Evolutionary conservation across 1,139 yeast species (phyloP), one percentile per base, ranked within the genome.

Genomic region (Kazachstania sp.): DNA sequence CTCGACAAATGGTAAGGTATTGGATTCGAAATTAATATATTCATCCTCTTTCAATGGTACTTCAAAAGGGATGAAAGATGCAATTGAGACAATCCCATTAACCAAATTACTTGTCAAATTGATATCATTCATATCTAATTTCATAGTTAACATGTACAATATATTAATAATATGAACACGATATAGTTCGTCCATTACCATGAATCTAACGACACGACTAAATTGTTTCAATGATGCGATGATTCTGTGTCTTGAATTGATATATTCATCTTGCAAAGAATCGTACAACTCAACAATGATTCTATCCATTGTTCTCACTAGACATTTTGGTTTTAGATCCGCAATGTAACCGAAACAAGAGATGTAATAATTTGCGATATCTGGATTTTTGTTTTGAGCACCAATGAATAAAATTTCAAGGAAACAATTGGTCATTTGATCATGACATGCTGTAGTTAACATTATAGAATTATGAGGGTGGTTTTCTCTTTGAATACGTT

Each of bases 81-180:
- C 83, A 32, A 84, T 77, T 0, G 86, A 74, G 12, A 87, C 83
- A 52, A 92, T 75, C 23, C 86, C 77, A 51, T 82, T 79, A 44
- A 90, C 69, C 0, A 95, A 77, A 47, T 79, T 74, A 36, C 83
- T 72, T 0, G 96, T 83, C 60, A 92, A 81, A 31, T 74, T 77
- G 47, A 88, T 73, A 65, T 94, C 98, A 64, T 90, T 92, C 1
- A 94, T 79, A 62, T 92, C 97, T 41, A 94, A 80, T 28, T 95
- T 96, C 0, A 90, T 86, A n/a, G 88, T 66, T 1, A 84, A 71
- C 63, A 86, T 73, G 45, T 81, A 77, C 35, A 92, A 63, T 15
- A 94, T 70, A 48, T 95, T 78, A 0, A 94, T 78, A 23, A 88
- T 69, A 59, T 94, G 98, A 13, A 86, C 81, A 45, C 95, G 72